These are phyloP conservation scores for Collybia sordida DNA, from an alignment of 768 basidiomycete species.

Conservation along the genomic window DNA sequence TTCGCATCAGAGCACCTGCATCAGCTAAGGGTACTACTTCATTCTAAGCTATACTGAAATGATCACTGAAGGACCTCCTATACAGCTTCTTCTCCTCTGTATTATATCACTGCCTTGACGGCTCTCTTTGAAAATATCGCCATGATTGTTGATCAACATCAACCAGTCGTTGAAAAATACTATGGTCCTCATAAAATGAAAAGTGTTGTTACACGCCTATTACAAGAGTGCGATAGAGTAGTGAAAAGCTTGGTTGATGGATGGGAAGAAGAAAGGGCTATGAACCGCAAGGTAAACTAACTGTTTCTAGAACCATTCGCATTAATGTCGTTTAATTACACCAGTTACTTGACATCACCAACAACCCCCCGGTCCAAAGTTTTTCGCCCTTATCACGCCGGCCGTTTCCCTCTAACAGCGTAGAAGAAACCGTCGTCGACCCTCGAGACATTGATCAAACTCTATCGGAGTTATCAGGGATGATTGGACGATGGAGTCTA, in stretches of 20 bases:
- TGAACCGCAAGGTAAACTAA: constrained; percentile 69
- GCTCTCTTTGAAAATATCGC: constrained; percentile 94
- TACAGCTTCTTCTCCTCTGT: constrained; percentile 86
- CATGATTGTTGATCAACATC: constrained; percentile 95
- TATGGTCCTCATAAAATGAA: constrained; percentile 90
- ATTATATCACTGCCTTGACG: constrained; percentile 88
- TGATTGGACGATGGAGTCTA: constrained; percentile 90
- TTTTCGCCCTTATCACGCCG: constrained; percentile 29
- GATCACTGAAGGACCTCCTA: constrained; percentile 9
- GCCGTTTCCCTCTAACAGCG: constrained; percentile 19
- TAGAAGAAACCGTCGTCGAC: constrained; percentile 65
- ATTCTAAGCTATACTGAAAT: background rate
- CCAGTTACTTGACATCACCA: constrained; percentile 48
- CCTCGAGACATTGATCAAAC: constrained; percentile 90
- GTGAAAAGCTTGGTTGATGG: constrained; percentile 70
- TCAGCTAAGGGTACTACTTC: constrained; percentile 73
- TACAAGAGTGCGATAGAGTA: constrained; percentile 87
- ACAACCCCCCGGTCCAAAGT: constrained; percentile 36
- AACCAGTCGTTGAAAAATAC: constrained; percentile 97
- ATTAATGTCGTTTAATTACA: background rate
- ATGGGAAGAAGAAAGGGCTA: constrained; percentile 90
- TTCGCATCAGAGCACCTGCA: constrained; percentile 72
- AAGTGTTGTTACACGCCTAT: constrained; percentile 67
- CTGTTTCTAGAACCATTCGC: background rate
- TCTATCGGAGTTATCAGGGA: constrained; percentile 83